Evolutionary conservation across 805 yeast species (phyloP).

Genomic region (Spathaspora gorwiae): DNA sequence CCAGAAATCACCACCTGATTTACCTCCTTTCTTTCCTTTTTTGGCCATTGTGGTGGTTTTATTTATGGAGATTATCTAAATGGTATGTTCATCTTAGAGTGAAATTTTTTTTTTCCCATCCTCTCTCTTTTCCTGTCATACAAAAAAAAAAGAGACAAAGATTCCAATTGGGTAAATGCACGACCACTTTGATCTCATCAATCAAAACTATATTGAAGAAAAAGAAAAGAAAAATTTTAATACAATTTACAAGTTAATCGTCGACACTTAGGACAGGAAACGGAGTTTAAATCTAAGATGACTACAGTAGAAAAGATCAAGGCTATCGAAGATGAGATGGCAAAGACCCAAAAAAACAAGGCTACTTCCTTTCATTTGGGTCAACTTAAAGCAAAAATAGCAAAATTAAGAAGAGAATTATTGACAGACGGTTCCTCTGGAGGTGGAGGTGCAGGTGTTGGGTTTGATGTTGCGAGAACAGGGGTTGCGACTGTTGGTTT

Average conservation of each 20-base stretch:
- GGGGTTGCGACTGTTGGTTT: conserved; percentile 98
- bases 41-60: conserved; percentile 45
- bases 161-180: not conserved
- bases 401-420: conserved; percentile 89
- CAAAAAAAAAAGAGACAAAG: not conserved
- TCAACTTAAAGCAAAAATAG: conserved; percentile 92
- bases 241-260: no score
- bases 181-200: not conserved
- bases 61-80: not conserved
- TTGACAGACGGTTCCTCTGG: conserved; percentile 56
- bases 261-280: no score
- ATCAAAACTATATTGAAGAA: not conserved
- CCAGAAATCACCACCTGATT: conserved; percentile 73
- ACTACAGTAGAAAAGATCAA: conserved; percentile 60
- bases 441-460: conserved; percentile 90
- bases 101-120: conserved; percentile 3
- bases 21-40: conserved; percentile 53
- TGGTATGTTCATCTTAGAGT: not conserved
- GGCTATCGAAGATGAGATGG: conserved; percentile 96
- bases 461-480: conserved; percentile 97
- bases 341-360: conserved; percentile 95
- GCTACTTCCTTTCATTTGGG: conserved; percentile 97
- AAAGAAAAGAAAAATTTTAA: not conserved
- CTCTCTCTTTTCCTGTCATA: not conserved
- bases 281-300: conserved; percentile 15